Base-by-base conservation (phyloP, 352 stramenopile genomes). In the Globisporangium paroecandrum region DNA sequence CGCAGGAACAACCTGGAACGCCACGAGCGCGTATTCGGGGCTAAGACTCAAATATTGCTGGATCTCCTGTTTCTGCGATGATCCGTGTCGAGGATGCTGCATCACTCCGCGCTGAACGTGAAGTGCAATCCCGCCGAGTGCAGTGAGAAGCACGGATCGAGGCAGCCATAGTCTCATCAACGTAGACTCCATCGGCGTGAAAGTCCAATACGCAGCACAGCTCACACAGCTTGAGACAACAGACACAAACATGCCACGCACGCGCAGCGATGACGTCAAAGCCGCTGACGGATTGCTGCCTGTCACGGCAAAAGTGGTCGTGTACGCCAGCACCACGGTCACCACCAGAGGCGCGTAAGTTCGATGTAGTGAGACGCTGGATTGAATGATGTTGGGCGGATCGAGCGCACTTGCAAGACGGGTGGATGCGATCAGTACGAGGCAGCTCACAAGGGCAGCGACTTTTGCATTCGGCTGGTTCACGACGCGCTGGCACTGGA, bases 311-410 rank as follows among this genome's bases (percentile, higher is more conserved):
- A 25, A 10, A 2, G 66, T 72, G 12, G 64, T 76, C 20, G 18
- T 59, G 63, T 71, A 29, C 20, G 73, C 68, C 25, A 86, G 27
- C 15, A 56, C 18, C 32, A 66, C 66, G 29, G 74, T 66, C 32
- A 22, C 67, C 59, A 56, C 27, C 18, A 87, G 62, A 32, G 77
- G 77, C 25, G 64, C 57, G 47, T 86, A 82, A 1, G 83, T 90
- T 62, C 60, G 64, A 43, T 47, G 38, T 8, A 86, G 20, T 6
- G 71, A 81, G 36, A 69, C 62, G 4, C 69, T 69, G n/a, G 77
- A 69, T 58, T 88, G 86, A 60, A 92, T 90, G 67, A 92, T 90
- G 73, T 92, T 89, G 43, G 84, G 84, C 22, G 81, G 75, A 20
- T 88, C 74, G 12, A 90, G 41, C 12, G 72, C 77, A 32, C 70